Percentiles rank a stretch among this genome's conserved stretches.
Evolutionary conservation across 331 rosid species (phyloP).

Genomic region (Quercus tomentella): DNA sequence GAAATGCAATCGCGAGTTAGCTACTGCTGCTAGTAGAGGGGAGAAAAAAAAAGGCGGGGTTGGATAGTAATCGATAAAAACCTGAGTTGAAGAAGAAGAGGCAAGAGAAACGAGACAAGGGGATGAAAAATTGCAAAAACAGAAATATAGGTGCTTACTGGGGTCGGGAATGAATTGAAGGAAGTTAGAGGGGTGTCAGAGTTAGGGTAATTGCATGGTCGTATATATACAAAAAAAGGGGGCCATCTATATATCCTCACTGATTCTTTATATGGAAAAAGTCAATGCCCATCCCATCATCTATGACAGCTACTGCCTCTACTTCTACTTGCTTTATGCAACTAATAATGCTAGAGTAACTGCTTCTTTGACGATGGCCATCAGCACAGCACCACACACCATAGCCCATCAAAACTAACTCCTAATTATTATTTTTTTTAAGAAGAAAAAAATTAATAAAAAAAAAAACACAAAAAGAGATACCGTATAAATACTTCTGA

Average conservation of each 20-base stretch:
- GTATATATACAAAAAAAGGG: neutral
- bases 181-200: neutral
- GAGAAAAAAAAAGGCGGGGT: neutral
- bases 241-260: neutral
- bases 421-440: too few species aligned
- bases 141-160: neutral
- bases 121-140: neutral
- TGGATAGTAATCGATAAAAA: neutral
- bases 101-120: neutral
- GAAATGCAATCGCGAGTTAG: neutral
- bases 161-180: neutral
- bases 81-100: neutral
- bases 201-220: neutral
- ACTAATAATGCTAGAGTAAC: neutral
- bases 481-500: too few species aligned
- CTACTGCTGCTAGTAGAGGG: neutral
- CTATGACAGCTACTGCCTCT: neutral
- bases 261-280: neutral
- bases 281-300: constrained; percentile 18
- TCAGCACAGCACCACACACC: neutral
- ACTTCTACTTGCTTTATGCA: neutral
- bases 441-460: too few species aligned
- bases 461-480: too few species aligned
- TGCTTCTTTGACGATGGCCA: neutral
- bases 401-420: too few species aligned